Evolutionary conservation across 805 yeast species (phyloP).

Genomic region (Cyberlindnera euphorbiae): DNA sequence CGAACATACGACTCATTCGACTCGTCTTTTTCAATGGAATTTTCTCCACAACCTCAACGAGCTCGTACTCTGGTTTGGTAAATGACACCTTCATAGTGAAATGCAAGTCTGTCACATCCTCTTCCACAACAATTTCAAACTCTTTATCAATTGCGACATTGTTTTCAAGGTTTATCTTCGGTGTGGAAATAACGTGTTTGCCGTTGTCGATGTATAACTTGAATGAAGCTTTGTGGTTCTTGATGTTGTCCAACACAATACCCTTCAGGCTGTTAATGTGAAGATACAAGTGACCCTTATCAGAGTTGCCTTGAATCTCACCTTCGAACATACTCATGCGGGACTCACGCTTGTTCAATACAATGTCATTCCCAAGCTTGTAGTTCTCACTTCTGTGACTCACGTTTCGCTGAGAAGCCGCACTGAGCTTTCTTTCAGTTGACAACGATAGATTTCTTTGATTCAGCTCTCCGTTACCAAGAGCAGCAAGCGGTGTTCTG

Average conservation of each 20-base stretch:
- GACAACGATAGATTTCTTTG: too few species aligned
- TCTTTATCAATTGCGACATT: constrained; percentile 55
- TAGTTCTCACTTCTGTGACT: constrained; percentile 13
- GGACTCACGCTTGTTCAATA: constrained; percentile 13
- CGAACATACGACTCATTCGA: constrained; percentile 43
- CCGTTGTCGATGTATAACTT: constrained; percentile 65
- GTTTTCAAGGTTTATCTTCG: constrained; percentile 33
- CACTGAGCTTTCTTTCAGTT: constrained; percentile 7
- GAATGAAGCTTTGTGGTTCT: constrained; percentile 39
- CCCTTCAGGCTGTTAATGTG: constrained; percentile 46
- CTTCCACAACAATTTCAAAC: constrained; percentile 65
- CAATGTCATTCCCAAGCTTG: constrained; percentile 3
- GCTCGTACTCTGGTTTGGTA: constrained; percentile 38
- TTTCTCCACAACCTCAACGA: constrained; percentile 58
- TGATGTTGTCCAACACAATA: constrained; percentile 41
- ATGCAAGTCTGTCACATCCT: constrained; percentile 53
- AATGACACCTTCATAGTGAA: constrained; percentile 70
- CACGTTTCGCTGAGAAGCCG: constrained; percentile 8
- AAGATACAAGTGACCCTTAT: constrained; percentile 37
- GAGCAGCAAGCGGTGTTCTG: constrained; percentile 19
- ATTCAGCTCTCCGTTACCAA: constrained; percentile 15
- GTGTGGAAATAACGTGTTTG: constrained; percentile 68
- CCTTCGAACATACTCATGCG: constrained; percentile 5
- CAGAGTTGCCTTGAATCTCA: too few species aligned
- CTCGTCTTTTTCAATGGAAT: constrained; percentile 39